Evolutionary conservation across 2,329 filamentous ascomycete genomes (phyloP), one percentile per base, ranked within the genome.

Genomic region (Rhynchosporium secalis): DNA sequence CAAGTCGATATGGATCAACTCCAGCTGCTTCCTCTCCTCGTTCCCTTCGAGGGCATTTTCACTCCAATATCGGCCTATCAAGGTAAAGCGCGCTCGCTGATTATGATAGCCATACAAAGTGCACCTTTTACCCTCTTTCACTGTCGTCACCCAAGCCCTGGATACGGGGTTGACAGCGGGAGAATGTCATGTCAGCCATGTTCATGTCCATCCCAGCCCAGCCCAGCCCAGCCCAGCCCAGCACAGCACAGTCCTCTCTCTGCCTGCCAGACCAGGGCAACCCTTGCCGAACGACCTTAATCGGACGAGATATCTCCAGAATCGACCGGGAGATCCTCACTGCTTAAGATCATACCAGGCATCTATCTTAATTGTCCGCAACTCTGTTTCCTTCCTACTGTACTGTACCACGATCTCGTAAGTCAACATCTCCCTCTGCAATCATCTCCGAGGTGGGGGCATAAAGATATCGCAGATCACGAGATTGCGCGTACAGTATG

Each of bases 401-500:
- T n/a, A n/a, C n/a, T n/a, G n/a, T n/a, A n/a, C 20, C 20, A 20
- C 20, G 20, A 20, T 20, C 20, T 20, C 20, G 20, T 20, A 20
- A 20, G 20, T 20, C 43, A 56, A 40, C 47, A 36, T 36, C 47
- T 46, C 49, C n/a, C 49, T 41, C 33, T 60, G 45, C 13, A 20
- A 45, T 46, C 29, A 56, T 46, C 38, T 45, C 29, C 40, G 28
- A 47, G 26, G 43, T 36, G 47, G 58, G 54, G 58, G 64, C 67
- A 66, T 66, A n/a, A 45, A 63, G 52, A 13, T 41, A 31, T 52
- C 59, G 46, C 62, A 38, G 55, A 58, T 56, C 41, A 40, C 57
- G 56, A 64, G 56, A 64, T 68, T 65, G 64, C 67, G 61, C 61
- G 63, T n/a, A n/a, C n/a, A n/a, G n/a, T 70, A 68, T 68, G 68